Percentiles rank a stretch among this genome's conserved stretches.
Conservation (phyloP, 2,329 filamentous ascomycete species). For the Aureobasidium sp. region DNA sequence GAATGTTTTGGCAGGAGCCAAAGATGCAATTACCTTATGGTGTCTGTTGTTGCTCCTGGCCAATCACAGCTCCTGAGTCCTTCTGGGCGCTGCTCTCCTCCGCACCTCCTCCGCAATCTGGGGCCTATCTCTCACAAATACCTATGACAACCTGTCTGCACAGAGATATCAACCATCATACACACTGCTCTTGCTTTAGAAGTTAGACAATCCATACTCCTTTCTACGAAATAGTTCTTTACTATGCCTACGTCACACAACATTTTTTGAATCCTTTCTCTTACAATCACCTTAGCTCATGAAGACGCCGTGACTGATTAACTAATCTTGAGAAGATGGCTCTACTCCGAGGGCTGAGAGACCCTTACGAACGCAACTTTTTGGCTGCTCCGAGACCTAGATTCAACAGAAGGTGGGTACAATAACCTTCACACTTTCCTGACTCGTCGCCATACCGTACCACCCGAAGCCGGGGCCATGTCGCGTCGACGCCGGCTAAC, state of each 20-base stretch:
- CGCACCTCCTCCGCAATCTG: not conserved
- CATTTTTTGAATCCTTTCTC: no score
- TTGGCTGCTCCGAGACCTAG: slow-evolving; percentile 1
- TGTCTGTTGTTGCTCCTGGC: not conserved
- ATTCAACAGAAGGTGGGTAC: slow-evolving; percentile 5
- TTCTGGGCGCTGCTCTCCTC: not conserved
- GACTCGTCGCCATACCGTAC: not conserved
- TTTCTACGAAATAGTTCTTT: not conserved
- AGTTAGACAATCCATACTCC: not conserved
- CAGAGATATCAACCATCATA: not conserved
- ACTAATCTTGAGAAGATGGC: not conserved
- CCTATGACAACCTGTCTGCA: not conserved
- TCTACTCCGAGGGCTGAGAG: slow-evolving; percentile 1
- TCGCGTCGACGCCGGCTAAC: slow-evolving; percentile 3
- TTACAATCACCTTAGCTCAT: not conserved
- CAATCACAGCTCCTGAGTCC: not conserved
- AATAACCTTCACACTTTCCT: not conserved
- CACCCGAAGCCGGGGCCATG: not conserved
- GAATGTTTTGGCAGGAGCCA: not conserved
- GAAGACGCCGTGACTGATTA: not conserved
- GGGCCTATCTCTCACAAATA: not conserved
- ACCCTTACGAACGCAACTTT: slow-evolving; percentile 6
- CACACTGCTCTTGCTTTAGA: not conserved
- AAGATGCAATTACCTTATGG: not conserved
- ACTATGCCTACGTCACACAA: not conserved